A percentile compares a stretch with the other conserved stretches of the same genome.
Conservation (phyloP, 805 yeast genomes). For the Starmerella tilneyi region DNA sequence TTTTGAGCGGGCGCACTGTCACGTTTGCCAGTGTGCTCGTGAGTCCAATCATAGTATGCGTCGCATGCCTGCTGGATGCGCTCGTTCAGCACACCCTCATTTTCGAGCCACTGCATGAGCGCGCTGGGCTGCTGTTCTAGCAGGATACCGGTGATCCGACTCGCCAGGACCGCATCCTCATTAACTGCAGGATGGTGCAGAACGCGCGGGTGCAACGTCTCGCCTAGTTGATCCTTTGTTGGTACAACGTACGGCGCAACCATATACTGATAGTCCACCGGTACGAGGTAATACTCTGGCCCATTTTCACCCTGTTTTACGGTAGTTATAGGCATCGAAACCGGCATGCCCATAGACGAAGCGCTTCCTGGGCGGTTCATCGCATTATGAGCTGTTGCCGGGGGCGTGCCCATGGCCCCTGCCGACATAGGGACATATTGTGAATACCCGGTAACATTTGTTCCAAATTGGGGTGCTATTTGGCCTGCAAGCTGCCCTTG, state of each 20-base stretch:
- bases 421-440: neutral
- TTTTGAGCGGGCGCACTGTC: slow-evolving; percentile 1
- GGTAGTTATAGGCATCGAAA: neutral
- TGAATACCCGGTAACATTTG: slow-evolving; percentile 1
- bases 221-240: slow-evolving; percentile 46
- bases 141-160: slow-evolving; percentile 92
- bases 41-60: slow-evolving; percentile 47
- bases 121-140: slow-evolving; percentile 80
- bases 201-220: slow-evolving; percentile 80
- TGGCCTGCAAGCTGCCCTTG: neutral
- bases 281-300: slow-evolving; percentile 2
- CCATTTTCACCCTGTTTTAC: slow-evolving; percentile 1
- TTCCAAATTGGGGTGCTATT: neutral
- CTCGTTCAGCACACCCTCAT: slow-evolving; percentile 68
- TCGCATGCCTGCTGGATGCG: slow-evolving; percentile 84
- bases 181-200: slow-evolving; percentile 66
- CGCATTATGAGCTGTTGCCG: neutral
- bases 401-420: neutral
- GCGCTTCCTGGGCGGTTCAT: neutral
- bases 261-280: slow-evolving; percentile 3
- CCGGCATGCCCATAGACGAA: slow-evolving; percentile 1
- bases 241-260: neutral
- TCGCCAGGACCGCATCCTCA: slow-evolving; percentile 74
- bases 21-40: neutral
- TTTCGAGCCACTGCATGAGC: slow-evolving; percentile 72